Conservation (phyloP, 768 basidiomycete genomes). For the Trametes meyenii region DNA sequence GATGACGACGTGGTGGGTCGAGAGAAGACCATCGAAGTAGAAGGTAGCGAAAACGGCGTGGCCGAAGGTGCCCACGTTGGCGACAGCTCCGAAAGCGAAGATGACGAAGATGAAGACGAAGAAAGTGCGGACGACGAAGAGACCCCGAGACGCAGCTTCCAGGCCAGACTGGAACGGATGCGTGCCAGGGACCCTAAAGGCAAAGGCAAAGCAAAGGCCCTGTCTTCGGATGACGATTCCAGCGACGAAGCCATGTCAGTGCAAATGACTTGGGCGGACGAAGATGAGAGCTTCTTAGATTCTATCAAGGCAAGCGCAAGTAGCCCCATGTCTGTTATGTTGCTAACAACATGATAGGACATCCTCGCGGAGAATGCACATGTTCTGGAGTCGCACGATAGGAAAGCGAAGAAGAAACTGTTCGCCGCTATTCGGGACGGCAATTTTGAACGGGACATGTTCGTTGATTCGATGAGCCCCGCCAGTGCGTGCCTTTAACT, state of each 20-base stretch:
- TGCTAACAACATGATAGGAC: slow-evolving; percentile 42
- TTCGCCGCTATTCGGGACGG: slow-evolving; percentile 67
- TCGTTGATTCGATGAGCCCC: slow-evolving; percentile 37
- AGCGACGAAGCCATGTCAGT: slow-evolving; percentile 32
- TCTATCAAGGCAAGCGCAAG: slow-evolving; percentile 51
- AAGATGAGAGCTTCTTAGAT: slow-evolving; percentile 60
- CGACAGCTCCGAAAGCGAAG: slow-evolving; percentile 1
- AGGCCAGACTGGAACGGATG: slow-evolving; percentile 37
- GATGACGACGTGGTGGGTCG: slow-evolving; percentile 17
- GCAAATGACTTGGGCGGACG: slow-evolving; percentile 46
- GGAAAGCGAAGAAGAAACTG: slow-evolving; percentile 54
- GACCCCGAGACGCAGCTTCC: slow-evolving; percentile 41
- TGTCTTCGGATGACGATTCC: slow-evolving; percentile 22
- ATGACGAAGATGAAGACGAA: slow-evolving; percentile 28
- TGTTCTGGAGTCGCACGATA: slow-evolving; percentile 46
- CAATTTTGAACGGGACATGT: slow-evolving; percentile 39
- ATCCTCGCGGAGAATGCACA: slow-evolving; percentile 62
- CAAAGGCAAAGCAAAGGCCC: slow-evolving; percentile 38
- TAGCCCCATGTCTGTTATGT: not conserved
- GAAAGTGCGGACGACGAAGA: slow-evolving; percentile 41
- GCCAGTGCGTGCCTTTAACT: slow-evolving; percentile 48
- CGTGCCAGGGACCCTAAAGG: slow-evolving; percentile 31
- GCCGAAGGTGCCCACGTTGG: not conserved
- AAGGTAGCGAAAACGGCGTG: too few species aligned
- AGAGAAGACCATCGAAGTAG: not conserved